Conservation (phyloP, 2,329 filamentous ascomycete species). For the Tolypocladium nubicola region DNA sequence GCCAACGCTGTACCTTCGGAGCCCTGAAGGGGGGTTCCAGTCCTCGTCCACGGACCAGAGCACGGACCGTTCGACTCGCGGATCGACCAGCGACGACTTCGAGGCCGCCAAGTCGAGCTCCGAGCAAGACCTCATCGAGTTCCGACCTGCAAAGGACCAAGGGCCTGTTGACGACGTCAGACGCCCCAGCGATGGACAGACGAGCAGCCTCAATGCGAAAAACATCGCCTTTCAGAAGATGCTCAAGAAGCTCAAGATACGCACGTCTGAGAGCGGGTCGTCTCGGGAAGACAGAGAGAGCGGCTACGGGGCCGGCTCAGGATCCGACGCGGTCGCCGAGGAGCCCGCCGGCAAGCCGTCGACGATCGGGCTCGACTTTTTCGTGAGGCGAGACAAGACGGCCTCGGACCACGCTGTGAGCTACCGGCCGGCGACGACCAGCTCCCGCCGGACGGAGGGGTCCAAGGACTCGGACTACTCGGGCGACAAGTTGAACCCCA, state of each 20-base stretch:
- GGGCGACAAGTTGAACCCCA: conserved; percentile 6
- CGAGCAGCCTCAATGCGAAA: conserved; percentile 2
- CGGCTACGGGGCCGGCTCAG: not conserved
- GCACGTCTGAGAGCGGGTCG: not conserved
- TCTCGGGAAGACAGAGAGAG: not conserved
- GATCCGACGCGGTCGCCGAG: not conserved
- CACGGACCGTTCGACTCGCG: not conserved
- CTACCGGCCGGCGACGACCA: not conserved
- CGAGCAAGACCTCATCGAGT: not conserved
- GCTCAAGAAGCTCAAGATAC: conserved; percentile 14
- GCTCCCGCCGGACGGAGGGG: not conserved
- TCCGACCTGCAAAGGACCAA: not conserved
- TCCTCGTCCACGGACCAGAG: not conserved
- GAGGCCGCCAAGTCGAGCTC: not conserved
- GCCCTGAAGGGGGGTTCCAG: not conserved
- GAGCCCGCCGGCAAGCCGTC: not conserved
- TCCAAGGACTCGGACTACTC: not conserved
- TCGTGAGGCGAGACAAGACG: conserved; percentile 5
- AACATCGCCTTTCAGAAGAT: conserved; percentile 16
- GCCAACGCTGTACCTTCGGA: not conserved
- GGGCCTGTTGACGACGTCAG: no score
- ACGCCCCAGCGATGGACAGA: not conserved
- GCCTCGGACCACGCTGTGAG: conserved; percentile 5
- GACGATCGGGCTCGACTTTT: no score
- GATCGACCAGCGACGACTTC: not conserved